phyloP scores from a whole-genome alignment of 164 flowering plant genomes.

The Liquidambar formosana region DNA sequence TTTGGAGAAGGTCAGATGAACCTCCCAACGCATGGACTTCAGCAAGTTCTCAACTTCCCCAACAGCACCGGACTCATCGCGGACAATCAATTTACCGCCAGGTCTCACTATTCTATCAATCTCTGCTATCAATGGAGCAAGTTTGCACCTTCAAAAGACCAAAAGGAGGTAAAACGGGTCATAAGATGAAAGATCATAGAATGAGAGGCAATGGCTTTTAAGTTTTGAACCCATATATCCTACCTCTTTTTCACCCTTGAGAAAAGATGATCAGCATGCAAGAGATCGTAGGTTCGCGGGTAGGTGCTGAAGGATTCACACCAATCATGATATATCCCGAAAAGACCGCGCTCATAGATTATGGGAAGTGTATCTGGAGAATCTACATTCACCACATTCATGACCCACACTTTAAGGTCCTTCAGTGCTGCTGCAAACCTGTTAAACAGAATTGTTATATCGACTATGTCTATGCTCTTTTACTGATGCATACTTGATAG shows the following conservation, averaged over 20 bases:
- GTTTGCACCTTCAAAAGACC: constrained; percentile 67
- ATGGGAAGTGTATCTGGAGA: constrained; percentile 91
- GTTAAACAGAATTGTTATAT: too few relatives aligned
- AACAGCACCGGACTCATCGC: constrained; percentile 56
- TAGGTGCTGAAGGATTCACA: constrained; percentile 95
- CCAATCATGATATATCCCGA: constrained; percentile 98
- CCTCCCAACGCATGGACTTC: constrained; percentile 82
- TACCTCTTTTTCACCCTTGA: constrained; percentile 68
- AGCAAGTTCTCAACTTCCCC: constrained; percentile 68
- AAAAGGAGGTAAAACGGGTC: too few relatives aligned
- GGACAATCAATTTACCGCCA: constrained; percentile 76
- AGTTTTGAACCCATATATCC: too few relatives aligned
- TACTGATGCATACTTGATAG: too few relatives aligned
- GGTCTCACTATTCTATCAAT: constrained; percentile 81
- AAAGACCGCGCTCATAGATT: constrained; percentile 84
- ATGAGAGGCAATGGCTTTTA: too few relatives aligned
- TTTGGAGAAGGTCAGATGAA: constrained; percentile 64
- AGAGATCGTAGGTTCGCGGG: constrained; percentile 82
- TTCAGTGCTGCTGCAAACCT: constrained; percentile 92
- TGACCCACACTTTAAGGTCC: constrained; percentile 75
- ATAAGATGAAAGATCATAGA: too few relatives aligned
- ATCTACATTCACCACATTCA: constrained; percentile 81
- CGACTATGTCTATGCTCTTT: too few relatives aligned
- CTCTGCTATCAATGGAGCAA: constrained; percentile 67
- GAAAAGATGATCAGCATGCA: constrained; percentile 93